Conservation (phyloP, 345 rosid species). For the Lagerstroemia speciosa region DNA sequence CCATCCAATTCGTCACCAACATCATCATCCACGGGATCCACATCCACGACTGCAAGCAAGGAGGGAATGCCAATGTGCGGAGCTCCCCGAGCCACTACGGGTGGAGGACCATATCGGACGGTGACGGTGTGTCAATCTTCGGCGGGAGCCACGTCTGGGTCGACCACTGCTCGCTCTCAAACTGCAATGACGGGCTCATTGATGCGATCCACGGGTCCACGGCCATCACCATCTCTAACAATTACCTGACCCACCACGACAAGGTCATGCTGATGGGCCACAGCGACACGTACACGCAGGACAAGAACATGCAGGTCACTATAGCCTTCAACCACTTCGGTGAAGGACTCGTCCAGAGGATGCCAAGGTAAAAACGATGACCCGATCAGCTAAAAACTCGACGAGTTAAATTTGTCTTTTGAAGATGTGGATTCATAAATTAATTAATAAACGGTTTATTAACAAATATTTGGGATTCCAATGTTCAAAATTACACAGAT, state of each 20-base stretch:
- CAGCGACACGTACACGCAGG: conserved; percentile 53
- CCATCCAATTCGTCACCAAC: conserved; percentile 65
- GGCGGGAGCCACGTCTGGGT: conserved; percentile 84
- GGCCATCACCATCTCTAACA: conserved; percentile 70
- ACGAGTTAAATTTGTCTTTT: too few species aligned
- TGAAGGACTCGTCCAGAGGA: conserved; percentile 61
- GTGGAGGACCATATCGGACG: conserved; percentile 65
- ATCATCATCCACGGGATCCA: conserved; percentile 62
- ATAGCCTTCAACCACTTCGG: conserved; percentile 86
- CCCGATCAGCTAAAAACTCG: not conserved
- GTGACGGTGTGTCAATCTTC: conserved; percentile 71
- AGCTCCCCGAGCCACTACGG: conserved; percentile 61
- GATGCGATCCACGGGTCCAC: conserved; percentile 72
- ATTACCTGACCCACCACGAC: conserved; percentile 72
- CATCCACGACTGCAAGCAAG: conserved; percentile 76
- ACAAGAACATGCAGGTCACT: conserved; percentile 82
- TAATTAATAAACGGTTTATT: too few species aligned
- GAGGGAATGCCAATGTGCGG: conserved; percentile 72
- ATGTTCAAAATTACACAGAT: conserved; percentile 22
- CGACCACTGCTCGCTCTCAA: conserved; percentile 66
- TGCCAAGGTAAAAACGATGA: conserved; percentile 6
- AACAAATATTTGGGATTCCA: too few species aligned
- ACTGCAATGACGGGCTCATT: conserved; percentile 59
- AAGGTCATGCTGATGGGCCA: conserved; percentile 76
- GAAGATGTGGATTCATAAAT: too few species aligned